These are phyloP conservation scores for Neophaeococcomyces aloes DNA, from an alignment of 2,329 filamentous ascomycete genomes.

Conservation along the genomic window DNA sequence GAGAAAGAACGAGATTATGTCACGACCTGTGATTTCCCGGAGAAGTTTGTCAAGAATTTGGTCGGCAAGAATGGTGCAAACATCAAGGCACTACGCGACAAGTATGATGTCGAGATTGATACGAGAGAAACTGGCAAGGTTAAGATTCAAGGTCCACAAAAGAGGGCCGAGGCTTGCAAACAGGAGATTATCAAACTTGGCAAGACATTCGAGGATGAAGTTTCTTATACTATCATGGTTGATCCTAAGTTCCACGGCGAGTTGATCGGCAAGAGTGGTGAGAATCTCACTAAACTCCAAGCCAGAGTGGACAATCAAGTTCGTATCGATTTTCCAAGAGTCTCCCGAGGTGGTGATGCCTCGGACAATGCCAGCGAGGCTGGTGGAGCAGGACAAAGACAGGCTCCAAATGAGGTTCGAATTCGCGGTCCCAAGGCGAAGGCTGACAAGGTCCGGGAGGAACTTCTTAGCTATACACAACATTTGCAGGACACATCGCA, in stretches of 20 bases:
- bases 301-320: conserved; percentile 68
- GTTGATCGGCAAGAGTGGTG: conserved; percentile 78
- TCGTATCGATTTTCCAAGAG: conserved; percentile 86
- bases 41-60: conserved; percentile 83
- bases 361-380: conserved; percentile 61
- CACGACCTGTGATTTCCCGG: conserved; percentile 80
- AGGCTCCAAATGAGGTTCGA: conserved; percentile 77
- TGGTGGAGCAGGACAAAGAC: conserved; percentile 52
- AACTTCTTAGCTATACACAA: conserved; percentile 78
- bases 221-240: conserved; percentile 76
- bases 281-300: conserved; percentile 83
- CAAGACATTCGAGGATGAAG: conserved; percentile 82
- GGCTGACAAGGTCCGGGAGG: conserved; percentile 81
- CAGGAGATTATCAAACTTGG: conserved; percentile 67
- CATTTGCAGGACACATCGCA: conserved; percentile 83
- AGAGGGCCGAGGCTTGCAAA: conserved; percentile 81
- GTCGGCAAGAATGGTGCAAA: conserved; percentile 59
- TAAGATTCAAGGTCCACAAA: conserved; percentile 88
- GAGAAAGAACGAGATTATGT: conserved; percentile 89
- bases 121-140: conserved; percentile 80
- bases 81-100: conserved; percentile 57
- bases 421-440: conserved; percentile 87
- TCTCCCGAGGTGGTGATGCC: conserved; percentile 51
- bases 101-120: conserved; percentile 68
- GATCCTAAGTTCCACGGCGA: conserved; percentile 90